Evolutionary conservation across 805 yeast genomes (phyloP).

Genomic region (Candida awuae): DNA sequence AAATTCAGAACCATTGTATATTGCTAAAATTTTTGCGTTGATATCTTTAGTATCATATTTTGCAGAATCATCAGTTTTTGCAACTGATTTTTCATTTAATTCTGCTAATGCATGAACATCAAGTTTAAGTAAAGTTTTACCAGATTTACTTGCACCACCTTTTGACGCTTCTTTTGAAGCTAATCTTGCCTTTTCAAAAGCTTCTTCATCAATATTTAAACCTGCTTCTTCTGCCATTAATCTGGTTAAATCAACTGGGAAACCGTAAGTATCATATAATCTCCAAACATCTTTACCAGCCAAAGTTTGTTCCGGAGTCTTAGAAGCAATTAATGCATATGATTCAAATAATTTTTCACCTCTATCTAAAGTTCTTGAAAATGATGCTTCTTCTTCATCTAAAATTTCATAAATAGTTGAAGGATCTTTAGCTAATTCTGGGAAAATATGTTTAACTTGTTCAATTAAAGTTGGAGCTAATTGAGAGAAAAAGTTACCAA

Average conservation of each 20-base stretch:
- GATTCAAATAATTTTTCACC: conserved; percentile 96
- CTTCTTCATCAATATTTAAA: conserved; percentile 82
- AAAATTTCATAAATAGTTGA: conserved; percentile 79
- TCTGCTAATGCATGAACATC: conserved; percentile 86
- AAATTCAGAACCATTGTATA: conserved; percentile 68
- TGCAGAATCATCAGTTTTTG: conserved; percentile 75
- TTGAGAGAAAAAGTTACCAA: conserved; percentile 87
- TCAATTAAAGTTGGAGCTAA: conserved; percentile 88
- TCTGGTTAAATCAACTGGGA: conserved; percentile 96
- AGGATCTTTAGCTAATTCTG: conserved; percentile 72
- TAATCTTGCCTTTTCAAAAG: conserved; percentile 82
- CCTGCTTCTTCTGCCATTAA: conserved; percentile 99
- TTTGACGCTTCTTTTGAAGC: conserved; percentile 93
- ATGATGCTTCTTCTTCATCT: conserved; percentile 93
- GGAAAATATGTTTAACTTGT: conserved; percentile 83
- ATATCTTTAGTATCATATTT: conserved; percentile 72
- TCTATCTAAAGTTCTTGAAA: conserved; percentile 91
- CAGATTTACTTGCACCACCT: conserved; percentile 58
- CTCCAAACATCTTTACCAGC: conserved; percentile 98
- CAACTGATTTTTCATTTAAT: conserved; percentile 53
- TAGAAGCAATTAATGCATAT: conserved; percentile 77
- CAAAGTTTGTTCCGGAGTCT: conserved; percentile 64
- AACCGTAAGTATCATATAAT: conserved; percentile 95
- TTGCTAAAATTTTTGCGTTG: conserved; percentile 59
- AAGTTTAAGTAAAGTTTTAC: conserved; percentile 59